Evolutionary conservation across 78 protist species (phyloP).

Genomic region (Dictyostelium discoideum): dicty_2.7 NC_007090.3:3479501-3480000

Average conservation of each 20-base stretch:
- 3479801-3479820: background rate
- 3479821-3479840: background rate
- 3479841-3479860: background rate
- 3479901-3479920: background rate
- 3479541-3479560: background rate
- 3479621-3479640: background rate
- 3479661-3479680: background rate
- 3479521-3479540: background rate
- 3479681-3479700: background rate
- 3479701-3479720: background rate
- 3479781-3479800: background rate
- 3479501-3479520: background rate
- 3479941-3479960: background rate
- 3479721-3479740: background rate
- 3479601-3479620: background rate
- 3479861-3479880: background rate
- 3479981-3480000: background rate
- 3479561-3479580: background rate
- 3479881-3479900: background rate
- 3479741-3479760: background rate
- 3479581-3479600: background rate
- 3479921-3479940: background rate
- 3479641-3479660: background rate
- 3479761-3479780: background rate
- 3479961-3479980: background rate